These are phyloP conservation scores for Gracilaria domingensis DNA, from an alignment of 23 red algal genomes.

Conservation along the genomic window DNA sequence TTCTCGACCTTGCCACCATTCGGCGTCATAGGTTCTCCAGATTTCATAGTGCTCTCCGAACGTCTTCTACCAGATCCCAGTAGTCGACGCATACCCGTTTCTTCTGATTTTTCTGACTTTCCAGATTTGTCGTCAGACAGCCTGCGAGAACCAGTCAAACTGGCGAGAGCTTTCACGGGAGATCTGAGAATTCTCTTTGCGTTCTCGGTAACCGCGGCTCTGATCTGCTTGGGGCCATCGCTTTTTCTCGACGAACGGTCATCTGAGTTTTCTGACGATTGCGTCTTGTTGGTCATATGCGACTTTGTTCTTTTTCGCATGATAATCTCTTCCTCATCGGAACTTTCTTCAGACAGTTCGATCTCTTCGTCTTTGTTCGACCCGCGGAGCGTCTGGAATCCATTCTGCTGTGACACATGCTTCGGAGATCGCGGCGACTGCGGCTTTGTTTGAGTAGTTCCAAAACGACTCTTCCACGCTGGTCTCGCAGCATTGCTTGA, in stretches of 20 bases:
- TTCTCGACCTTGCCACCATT: background rate
- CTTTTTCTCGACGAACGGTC: slow-evolving; percentile 22
- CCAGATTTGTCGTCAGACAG: slow-evolving; percentile 21
- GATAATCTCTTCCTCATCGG: slow-evolving; percentile 20
- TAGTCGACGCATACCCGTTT: slow-evolving; percentile 1
- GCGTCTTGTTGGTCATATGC: slow-evolving; percentile 8
- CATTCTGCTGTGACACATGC: background rate
- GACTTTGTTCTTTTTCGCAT: slow-evolving; percentile 34
- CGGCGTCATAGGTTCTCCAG: background rate
- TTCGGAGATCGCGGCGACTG: background rate
- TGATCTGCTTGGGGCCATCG: background rate
- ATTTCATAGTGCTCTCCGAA: slow-evolving; percentile 8
- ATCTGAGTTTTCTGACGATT: slow-evolving; percentile 2
- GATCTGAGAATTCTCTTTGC: slow-evolving; percentile 18
- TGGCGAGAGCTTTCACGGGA: slow-evolving; percentile 27
- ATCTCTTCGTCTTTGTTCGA: background rate
- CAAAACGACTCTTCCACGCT: background rate
- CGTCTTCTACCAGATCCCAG: slow-evolving; percentile 8
- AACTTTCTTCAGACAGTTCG: slow-evolving; percentile 28
- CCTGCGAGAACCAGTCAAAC: slow-evolving; percentile 11
- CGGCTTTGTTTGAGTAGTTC: background rate
- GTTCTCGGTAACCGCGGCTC: background rate
- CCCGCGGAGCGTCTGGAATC: background rate
- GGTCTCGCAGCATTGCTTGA: background rate
- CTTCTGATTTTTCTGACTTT: slow-evolving; percentile 18